Evolutionary conservation across 495 filamentous ascomycete genomes (phyloP), one percentile per base, ranked within the genome.

Genomic region (Lophiotrema nucula): DNA sequence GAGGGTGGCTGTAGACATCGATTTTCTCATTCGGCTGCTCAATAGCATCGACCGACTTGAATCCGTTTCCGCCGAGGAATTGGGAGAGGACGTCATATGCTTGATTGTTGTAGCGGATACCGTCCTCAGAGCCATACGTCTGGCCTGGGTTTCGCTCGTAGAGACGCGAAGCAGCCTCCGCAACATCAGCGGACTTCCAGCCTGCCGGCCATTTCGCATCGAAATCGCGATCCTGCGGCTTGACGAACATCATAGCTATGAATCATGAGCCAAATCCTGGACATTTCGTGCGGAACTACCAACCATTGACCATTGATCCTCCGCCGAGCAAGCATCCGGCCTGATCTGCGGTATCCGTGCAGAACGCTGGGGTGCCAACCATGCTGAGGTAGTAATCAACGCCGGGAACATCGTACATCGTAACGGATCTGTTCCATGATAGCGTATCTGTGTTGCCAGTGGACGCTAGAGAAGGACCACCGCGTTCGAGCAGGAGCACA

Each of bases 401-500:
- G 13, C 60, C 60, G 22, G 60, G 60, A 2, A 64, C 60, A 33
- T 64, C 60, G 38, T 43, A 54, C 35, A 47, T 50, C 5, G 42
- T 55, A 8, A 59, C 48, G 11, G 57, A 48, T 47, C 31, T 55
- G 42, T 56, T 58, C 55, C 60, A 53, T 22, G 47, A 15, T 1
- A 60, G 47, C 1, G 27, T 58, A 22, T 52, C 33, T 21, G 26
- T 58, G 28, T 53, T 51, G 1, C 58, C 58, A 12, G 58, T 62
- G n/a, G 18, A 22, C 15, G 47, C 46, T 23, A 44, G 33, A 4
- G 70, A 68, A 10, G 70, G 68, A 46, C 62, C 54, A 10, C 75
- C 74, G 45, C 67, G 64, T 43, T 77, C 75, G 18, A 77, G 62
- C 12, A 77, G 67, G 1, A 77, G 67, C 3, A 74, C 70, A n/a